These are phyloP conservation scores for Tolypocladium inflatum DNA, from an alignment of 2,329 filamentous ascomycete species.

Conservation along the genomic window DNA sequence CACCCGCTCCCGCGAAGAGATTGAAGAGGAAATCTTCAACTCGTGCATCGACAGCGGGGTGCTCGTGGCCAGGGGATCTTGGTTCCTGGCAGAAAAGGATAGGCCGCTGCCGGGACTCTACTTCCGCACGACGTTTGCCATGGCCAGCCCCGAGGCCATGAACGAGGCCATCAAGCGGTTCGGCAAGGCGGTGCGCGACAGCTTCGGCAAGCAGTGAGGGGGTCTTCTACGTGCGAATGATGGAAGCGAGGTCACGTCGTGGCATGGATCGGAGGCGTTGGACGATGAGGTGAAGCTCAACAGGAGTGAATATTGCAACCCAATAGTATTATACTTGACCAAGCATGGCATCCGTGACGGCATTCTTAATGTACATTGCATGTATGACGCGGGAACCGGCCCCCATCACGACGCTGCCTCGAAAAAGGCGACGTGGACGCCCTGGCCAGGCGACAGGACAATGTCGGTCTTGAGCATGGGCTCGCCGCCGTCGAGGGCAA, in stretches of 20 bases:
- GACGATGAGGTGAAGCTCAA: not conserved
- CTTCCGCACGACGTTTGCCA: slow-evolving; percentile 84
- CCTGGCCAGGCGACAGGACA: slow-evolving; percentile 48
- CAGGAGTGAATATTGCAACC: too few species aligned
- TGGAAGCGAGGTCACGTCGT: not conserved
- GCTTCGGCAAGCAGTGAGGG: slow-evolving; percentile 29
- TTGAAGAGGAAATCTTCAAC: slow-evolving; percentile 85
- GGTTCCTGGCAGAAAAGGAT: slow-evolving; percentile 74
- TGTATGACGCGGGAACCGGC: not conserved
- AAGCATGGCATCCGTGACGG: not conserved
- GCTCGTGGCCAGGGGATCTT: slow-evolving; percentile 74
- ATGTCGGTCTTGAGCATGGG: slow-evolving; percentile 50
- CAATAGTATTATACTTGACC: not conserved
- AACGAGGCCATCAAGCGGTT: slow-evolving; percentile 64
- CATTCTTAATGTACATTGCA: not conserved
- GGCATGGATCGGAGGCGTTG: not conserved
- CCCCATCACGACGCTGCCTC: slow-evolving; percentile 23
- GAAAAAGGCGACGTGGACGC: slow-evolving; percentile 48
- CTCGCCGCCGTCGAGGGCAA: slow-evolving; percentile 40
- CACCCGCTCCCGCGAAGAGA: slow-evolving; percentile 44
- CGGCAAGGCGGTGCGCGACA: slow-evolving; percentile 59
- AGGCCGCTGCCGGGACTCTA: slow-evolving; percentile 57
- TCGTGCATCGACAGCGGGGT: slow-evolving; percentile 67
- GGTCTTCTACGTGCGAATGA: not conserved
- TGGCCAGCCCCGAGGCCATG: slow-evolving; percentile 64